Base-by-base conservation (phyloP, 129 eudicot species). In the Calendula officinalis region DNA sequence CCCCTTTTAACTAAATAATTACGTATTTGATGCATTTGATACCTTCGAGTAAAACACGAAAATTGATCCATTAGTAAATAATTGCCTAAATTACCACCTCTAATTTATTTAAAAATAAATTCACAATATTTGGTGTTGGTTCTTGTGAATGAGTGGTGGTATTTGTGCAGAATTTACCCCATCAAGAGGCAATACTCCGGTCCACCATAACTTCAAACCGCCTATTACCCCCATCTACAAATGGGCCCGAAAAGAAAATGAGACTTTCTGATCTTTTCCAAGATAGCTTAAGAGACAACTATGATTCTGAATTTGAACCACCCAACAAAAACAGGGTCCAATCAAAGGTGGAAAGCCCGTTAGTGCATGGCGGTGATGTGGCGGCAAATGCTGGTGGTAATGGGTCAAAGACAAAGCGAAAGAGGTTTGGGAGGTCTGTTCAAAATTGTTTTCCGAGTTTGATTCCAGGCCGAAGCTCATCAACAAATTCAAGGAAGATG, bases 121-220 rank as follows among this genome's bases (percentile, higher is more conserved):
- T 7, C 43, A 55, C 49, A 63, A 53, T 8, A 34, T 8, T 13
- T 44, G 30, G 9, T 47, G 32, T 70, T 48, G 39, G 10, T 60
- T 38, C 51, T 15, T 30, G 5, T 56, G 12, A 33, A 48, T 7
- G 40, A 54, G 63, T 62, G 69, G 62, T 44, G 46, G 22, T 50
- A 12, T 36, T 7, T 39, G 3, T 64, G 78, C 83, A 80, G 89
- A 83, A 49, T 83, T 80, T 51, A 80, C 89, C 27, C 85, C 89
- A 41, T 86, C 95, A 53, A 82, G 86, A 5, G 90, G 95, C 40
- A 86, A 30, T 52, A 83, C 95, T 2, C 95, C 95, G 13, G 85
- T 80, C 71, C 95, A 80, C 69, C 84, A 71, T 56, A 81, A 71
- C 46, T 78, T 81, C 32, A 56, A 69, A 56, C 45, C 73, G 8